phyloP scores from a whole-genome alignment of 768 basidiomycete genomes.

The Podaxis mareebaensis region DNA sequence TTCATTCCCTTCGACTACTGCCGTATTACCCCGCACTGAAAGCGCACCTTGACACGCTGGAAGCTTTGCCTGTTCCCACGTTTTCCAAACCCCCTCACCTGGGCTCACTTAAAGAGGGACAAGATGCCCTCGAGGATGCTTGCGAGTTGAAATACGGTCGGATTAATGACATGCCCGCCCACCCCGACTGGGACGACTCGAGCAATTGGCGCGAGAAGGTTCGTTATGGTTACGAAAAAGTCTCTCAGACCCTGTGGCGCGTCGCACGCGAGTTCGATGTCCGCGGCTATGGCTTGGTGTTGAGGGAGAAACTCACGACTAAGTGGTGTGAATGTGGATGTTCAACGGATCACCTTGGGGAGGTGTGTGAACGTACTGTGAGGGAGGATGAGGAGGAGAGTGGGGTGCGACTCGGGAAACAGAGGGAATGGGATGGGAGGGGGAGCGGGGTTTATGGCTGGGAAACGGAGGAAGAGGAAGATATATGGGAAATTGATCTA shows the following conservation, averaged over 20 bases:
- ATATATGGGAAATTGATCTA: constrained; percentile 72
- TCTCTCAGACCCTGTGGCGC: constrained; percentile 66
- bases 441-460: constrained; percentile 73
- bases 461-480: constrained; percentile 76
- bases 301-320: constrained; percentile 69
- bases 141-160: constrained; percentile 56
- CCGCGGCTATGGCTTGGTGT: constrained; percentile 66
- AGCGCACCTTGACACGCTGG: constrained; percentile 60
- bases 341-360: constrained; percentile 75
- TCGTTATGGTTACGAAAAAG: constrained; percentile 62
- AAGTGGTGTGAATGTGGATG: constrained; percentile 86
- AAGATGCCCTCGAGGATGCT: constrained; percentile 64
- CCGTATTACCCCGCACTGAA: constrained; percentile 62
- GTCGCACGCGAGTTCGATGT: constrained; percentile 74
- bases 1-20: constrained; percentile 66
- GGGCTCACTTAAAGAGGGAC: constrained; percentile 56
- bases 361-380: constrained; percentile 75
- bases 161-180: constrained; percentile 33
- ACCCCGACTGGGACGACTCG: constrained; percentile 46
- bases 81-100: constrained; percentile 71
- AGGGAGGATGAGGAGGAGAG: constrained; percentile 67
- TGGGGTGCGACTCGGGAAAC: constrained; percentile 58
- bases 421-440: constrained; percentile 76
- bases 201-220: constrained; percentile 60
- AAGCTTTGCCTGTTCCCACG: constrained; percentile 52